Evolutionary conservation across 1,284 basidiomycete genomes (phyloP), one percentile per base, ranked within the genome.

Genomic region (Heterobasidion parviporum): DNA sequence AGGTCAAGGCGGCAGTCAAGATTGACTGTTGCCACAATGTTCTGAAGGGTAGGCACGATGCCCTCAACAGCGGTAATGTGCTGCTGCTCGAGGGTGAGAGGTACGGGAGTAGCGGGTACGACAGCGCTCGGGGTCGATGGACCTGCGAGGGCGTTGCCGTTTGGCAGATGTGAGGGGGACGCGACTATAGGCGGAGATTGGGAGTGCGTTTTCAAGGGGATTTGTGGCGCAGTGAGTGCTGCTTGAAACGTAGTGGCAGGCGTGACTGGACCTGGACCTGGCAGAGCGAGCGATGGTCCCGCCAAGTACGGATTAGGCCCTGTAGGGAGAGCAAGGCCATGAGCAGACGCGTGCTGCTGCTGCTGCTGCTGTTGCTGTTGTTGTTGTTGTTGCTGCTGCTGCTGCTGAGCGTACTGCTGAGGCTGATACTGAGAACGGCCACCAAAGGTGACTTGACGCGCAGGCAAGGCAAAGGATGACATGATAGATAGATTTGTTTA

Each of bases 1-100:
- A 99, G 76, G 70, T 99, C 97, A 57, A 99, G 79, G 44, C 95
- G 85, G 63, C 94, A 98, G 71, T 98, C 96, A 50, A 99, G 83
- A 68, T 99, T 99, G 72, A 99, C 97, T 14, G 97, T 99, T 9
- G 97, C 96, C 64, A 99, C 96, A 62, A 99, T 99, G 75, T 99
- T 99, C 80, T 96, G 94, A 54, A 97, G 80, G 6, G 93, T 96
- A 38, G 94, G 94, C 5, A 96, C 94, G 64, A 96, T 92, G 56
- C 94, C 94, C 70, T 95, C 91, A 32, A 96, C 94, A 50, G 92
- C 92, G 20, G 93, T 94, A 63, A 95, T 95, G 69, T 94, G 88
- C 64, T 92, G 88, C 62, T 92, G 89, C 69, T 92, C 89, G 60
- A 91, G 85, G 3, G 89, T 89, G 61, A 91, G 76, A 12, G 89